Base-by-base conservation (phyloP, 78 protist genomes). In the Guillardia theta region DNA sequence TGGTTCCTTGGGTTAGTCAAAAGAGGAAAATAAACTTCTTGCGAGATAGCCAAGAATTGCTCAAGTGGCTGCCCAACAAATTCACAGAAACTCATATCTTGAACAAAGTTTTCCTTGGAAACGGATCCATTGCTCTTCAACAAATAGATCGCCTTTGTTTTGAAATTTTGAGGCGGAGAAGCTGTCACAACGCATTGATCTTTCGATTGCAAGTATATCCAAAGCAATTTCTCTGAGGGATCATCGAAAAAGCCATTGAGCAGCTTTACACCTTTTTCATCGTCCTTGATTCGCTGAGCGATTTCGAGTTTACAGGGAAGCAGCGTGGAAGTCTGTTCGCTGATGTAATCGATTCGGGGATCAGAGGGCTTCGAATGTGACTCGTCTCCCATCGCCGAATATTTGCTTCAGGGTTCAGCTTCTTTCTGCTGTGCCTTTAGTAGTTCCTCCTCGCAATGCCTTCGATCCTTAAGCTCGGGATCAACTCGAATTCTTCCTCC, bases 1-100 rank as follows among this genome's bases (percentile, higher is more conserved):
- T 92, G 94, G 39, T 92, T 92, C 41, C 27, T 1, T 87, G 88
- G 58, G n/a, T 92, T 92, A 22, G 87, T 21, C n/a, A 92, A 44
- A 1, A 92, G 27, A 22, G 94, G 94, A 6, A 92, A 64, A 46
- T 33, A 92, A 36, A 64, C 58, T 30, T 78, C 90, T 33, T 80
- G 45, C 22, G 90, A 46, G 24, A 80, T 30, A 4, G 46, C 37
- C 50, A 80, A 21, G 30, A 80, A 15, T 24, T 70, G 83, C 70
- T 58, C 70, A 24, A 58, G 70, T 30, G 70, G 70, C 21, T 24
- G 27, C 39, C 70, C 70, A 30, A 58, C 21, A 58, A 58, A 58
- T 30, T 58, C 70, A 3, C 39, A 58, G 39, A 24, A 24, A 6
- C 21, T 27, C 4, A 58, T 30, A 6, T 8, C 21, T 0, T 58